These are phyloP conservation scores for Aureobasidium sp. DNA, from an alignment of 2,329 filamentous ascomycete genomes.

Conservation along the genomic window DNA sequence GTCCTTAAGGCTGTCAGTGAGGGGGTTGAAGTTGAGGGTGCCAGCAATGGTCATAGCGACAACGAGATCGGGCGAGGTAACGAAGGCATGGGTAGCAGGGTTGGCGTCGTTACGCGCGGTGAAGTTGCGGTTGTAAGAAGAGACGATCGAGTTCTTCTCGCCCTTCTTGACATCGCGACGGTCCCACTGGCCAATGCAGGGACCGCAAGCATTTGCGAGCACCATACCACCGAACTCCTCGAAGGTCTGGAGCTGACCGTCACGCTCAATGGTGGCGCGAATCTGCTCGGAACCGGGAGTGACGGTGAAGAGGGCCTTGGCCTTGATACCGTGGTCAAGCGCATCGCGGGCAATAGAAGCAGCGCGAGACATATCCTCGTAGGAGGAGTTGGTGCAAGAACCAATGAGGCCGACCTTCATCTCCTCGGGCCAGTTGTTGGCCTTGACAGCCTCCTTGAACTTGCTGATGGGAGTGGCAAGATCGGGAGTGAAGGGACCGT, in stretches of 20 bases:
- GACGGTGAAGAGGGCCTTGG: constrained; percentile 87
- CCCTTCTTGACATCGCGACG: constrained; percentile 91
- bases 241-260: constrained; percentile 87
- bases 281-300: constrained; percentile 97
- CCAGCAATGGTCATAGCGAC: constrained; percentile 80
- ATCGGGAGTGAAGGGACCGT: constrained; percentile 98
- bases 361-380: constrained; percentile 87
- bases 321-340: constrained; percentile 83
- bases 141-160: constrained; percentile 90
- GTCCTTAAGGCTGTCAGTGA: constrained; percentile 85
- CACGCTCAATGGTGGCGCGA: constrained; percentile 80
- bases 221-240: constrained; percentile 95
- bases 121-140: constrained; percentile 99
- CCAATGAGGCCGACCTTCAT: constrained; percentile 96
- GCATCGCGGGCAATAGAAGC: constrained; percentile 89
- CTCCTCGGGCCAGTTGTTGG: constrained; percentile 92
- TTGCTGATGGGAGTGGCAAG: constrained; percentile 95
- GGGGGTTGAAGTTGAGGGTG: constrained; percentile 84
- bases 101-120: constrained; percentile 96
- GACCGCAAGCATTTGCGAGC: constrained; percentile 86
- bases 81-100: constrained; percentile 88
- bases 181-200: constrained; percentile 94
- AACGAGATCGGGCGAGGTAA: constrained; percentile 82
- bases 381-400: constrained; percentile 91
- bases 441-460: constrained; percentile 88